Percentiles rank a stretch among this genome's conserved stretches.
phyloP scores from a whole-genome alignment of 257 asterid genomes.

The Catharanthus roseus region DNA sequence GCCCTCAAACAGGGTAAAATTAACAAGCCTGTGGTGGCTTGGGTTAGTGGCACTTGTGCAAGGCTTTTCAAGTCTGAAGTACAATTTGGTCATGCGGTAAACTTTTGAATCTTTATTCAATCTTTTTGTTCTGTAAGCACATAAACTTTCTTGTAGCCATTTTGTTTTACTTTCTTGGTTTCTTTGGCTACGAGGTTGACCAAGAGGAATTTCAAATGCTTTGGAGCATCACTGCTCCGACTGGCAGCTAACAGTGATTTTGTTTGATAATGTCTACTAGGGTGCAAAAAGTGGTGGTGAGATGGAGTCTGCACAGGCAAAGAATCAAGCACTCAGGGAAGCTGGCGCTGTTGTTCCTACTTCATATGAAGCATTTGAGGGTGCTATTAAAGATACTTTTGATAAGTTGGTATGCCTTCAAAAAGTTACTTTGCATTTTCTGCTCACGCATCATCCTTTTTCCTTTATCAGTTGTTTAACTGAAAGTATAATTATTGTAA shows the following conservation, averaged over 20 bases:
- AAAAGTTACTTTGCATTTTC: background rate
- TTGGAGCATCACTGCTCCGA: slow-evolving; percentile 3
- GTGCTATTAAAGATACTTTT: slow-evolving; percentile 72
- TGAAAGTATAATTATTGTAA: slow-evolving; percentile 21
- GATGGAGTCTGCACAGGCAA: slow-evolving; percentile 98
- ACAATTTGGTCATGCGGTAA: slow-evolving; percentile 99
- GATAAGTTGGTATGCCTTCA: slow-evolving; percentile 53
- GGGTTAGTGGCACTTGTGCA: slow-evolving; percentile 99
- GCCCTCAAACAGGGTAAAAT: slow-evolving; percentile 95
- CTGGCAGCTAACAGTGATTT: slow-evolving; percentile 4
- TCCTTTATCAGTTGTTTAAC: slow-evolving; percentile 7
- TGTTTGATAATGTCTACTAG: slow-evolving; percentile 31
- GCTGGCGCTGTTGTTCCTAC: slow-evolving; percentile 98
- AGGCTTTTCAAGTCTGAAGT: slow-evolving; percentile 98
- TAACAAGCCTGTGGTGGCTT: slow-evolving; percentile 91
- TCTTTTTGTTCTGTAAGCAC: background rate
- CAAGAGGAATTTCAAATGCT: background rate
- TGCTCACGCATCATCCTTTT: slow-evolving; percentile 4
- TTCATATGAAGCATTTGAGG: slow-evolving; percentile 94
- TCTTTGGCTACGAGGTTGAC: background rate
- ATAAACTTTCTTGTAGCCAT: background rate
- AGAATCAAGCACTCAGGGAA: slow-evolving; percentile 87
- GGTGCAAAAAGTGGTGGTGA: slow-evolving; percentile 99
- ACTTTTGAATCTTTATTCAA: slow-evolving; percentile 21
- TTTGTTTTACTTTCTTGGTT: background rate